Evolutionary conservation across 2,329 filamentous ascomycete genomes (phyloP).

Genomic region (Myotisia sp.): DNA sequence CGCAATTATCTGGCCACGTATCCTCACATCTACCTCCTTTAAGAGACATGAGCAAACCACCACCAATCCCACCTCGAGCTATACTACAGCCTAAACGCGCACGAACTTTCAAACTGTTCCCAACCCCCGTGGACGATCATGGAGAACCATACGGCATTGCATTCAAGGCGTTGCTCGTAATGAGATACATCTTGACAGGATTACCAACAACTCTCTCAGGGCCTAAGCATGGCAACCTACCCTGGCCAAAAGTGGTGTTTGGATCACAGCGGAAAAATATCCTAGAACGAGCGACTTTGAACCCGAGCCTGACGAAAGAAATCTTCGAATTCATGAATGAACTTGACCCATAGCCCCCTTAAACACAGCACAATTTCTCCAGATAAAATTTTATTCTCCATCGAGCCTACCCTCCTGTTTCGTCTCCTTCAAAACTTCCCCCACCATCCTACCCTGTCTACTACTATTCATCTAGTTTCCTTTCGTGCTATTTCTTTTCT

Average conservation of each 20-base stretch:
- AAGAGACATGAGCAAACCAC: slow-evolving; percentile 13
- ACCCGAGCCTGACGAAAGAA: slow-evolving; percentile 28
- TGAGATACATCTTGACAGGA: slow-evolving; percentile 32
- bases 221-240: slow-evolving; percentile 18
- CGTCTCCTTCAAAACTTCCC: too few species aligned
- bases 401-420: too few species aligned
- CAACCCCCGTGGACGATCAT: slow-evolving; percentile 30
- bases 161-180: slow-evolving; percentile 33
- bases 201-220: slow-evolving; percentile 11
- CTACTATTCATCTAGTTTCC: too few species aligned
- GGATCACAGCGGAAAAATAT: slow-evolving; percentile 26
- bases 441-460: too few species aligned
- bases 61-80: slow-evolving; percentile 18
- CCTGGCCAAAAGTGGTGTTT: slow-evolving; percentile 29
- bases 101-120: slow-evolving; percentile 28
- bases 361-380: too few species aligned
- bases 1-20: slow-evolving; percentile 27
- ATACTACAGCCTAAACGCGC: slow-evolving; percentile 28
- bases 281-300: slow-evolving; percentile 27
- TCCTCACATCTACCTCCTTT: slow-evolving; percentile 14
- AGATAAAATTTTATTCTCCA: too few species aligned
- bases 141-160: slow-evolving; percentile 32
- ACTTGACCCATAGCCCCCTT: slow-evolving; percentile 18
- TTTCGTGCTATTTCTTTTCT: too few species aligned
- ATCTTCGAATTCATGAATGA: slow-evolving; percentile 31